phyloP scores from a whole-genome alignment of 805 yeast species.

The Wickerhamiella allomyrinae region DNA sequence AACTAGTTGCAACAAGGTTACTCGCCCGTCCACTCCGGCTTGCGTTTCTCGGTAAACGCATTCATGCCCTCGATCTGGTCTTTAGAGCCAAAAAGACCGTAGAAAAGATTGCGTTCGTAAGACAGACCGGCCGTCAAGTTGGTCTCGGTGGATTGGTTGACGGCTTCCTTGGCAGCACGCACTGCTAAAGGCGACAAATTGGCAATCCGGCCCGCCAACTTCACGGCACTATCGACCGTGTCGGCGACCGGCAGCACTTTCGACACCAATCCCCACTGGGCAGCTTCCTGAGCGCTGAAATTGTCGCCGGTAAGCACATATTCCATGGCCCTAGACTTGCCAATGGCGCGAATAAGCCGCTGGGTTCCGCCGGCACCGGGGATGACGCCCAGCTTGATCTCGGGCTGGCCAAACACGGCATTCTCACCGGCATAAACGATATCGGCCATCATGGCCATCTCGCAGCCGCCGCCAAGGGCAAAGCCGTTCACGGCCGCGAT shows the following conservation, averaged over 20 bases:
- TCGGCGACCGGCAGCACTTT: constrained; percentile 28
- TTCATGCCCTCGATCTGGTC: constrained; percentile 39
- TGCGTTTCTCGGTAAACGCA: constrained; percentile 36
- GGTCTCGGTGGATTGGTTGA: constrained; percentile 29
- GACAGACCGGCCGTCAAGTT: constrained; percentile 28
- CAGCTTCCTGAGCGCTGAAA: constrained; percentile 33
- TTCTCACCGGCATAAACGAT: constrained; percentile 35
- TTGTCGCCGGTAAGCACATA: constrained; percentile 33
- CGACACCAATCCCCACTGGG: constrained; percentile 36
- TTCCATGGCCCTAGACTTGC: constrained; percentile 38
- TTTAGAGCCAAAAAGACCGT: constrained; percentile 31
- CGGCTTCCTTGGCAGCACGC: constrained; percentile 34
- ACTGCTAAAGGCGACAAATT: constrained; percentile 31
- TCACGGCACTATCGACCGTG: constrained; percentile 31
- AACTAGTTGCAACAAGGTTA: too few relatives aligned
- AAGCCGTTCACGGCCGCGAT: constrained; percentile 42
- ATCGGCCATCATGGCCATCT: constrained; percentile 40
- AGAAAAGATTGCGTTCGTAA: constrained; percentile 33
- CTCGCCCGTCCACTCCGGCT: constrained; percentile 25
- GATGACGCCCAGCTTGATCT: constrained; percentile 36
- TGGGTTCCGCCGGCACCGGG: constrained; percentile 45
- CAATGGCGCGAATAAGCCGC: constrained; percentile 34
- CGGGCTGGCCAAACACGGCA: constrained; percentile 42
- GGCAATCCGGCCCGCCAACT: constrained; percentile 32
- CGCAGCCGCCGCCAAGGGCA: constrained; percentile 46